Evolutionary conservation across 2,329 filamentous ascomycete genomes (phyloP), one percentile per base, ranked within the genome.

Genomic region (Furcasterigmium sp.): DNA sequence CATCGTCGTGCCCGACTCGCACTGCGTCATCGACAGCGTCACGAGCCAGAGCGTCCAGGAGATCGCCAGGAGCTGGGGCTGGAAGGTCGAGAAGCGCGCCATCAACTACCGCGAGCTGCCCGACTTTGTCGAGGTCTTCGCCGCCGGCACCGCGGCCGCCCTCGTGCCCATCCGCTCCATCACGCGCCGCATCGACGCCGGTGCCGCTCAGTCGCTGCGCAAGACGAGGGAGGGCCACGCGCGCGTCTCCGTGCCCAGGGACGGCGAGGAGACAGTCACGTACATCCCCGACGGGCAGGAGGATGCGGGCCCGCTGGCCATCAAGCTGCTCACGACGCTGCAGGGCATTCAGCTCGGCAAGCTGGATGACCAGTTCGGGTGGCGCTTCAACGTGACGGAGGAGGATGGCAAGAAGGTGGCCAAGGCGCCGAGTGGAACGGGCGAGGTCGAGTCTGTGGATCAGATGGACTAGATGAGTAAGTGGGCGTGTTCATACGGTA

Each of bases 131-230:
- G 91, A 97, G 65, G 83, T 98, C 41, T 82, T 96, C 66, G 93
- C 91, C 4, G 91, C 90, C 3, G 91, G 91, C 2, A 97, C 91
- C 0, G 91, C 91, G 0, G 91, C 91, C 0, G 87, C 88, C 1
- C 73, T 98, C 42, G 91, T 97, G 3, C 91, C 91, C 2, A 93
- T 96, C 64, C 85, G 85, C 48, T 93, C 87, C 53, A 95, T 97
- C 61, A 93, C 87, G 3, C 81, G 90, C 56, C 77, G 72, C 35
- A 49, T 67, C 37, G 51, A 59, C n/a, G 40, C 53, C 65, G 1
- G 56, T 62, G 5, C 64, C 67, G 13, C 51, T 67, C 60, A 63
- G 30, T 70, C 69, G 15, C 63, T 69, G 37, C 63, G 67, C 39
- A 58, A 60, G 9, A 54, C 62, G n/a, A 49, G 51, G 10, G 46